Base-by-base conservation (phyloP, 2,329 filamentous ascomycete genomes). In the Coniella lustricola region DNA sequence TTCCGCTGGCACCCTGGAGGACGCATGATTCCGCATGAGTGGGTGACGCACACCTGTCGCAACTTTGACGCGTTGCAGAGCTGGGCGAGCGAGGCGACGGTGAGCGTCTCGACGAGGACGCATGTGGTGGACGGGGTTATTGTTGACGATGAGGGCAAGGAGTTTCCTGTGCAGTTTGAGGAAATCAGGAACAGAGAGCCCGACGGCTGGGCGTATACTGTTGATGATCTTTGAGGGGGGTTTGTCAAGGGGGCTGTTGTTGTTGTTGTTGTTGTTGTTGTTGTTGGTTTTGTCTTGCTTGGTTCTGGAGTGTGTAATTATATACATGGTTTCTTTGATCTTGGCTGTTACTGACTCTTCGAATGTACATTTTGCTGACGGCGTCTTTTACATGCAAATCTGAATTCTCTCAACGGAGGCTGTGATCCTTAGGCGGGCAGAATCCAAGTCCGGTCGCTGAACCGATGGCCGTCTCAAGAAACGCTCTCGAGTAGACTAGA, bases 31-130 rank as follows among this genome's bases (percentile, higher is more conserved):
- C 16, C 13, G 3, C 40, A 43, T 16, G 16, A 29, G 25, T 29
- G 18, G 16, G 18, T 43, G 3, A 13, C 18, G 29, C 40, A 43
- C 25, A 43, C 40, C 14, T 43, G 40, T 16, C 29, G 29, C 22
- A 43, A 43, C 40, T 43, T 43, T 32, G 40, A 43, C 8, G n/a
- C 31, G 16, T 16, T 43, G 9, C 40, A 32, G 40, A 16, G 32
- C 25, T 43, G 40, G 40, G 40, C 40, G 13, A 31, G 14, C 14
- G 40, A 43, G 14, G 25, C 25, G 3, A 18, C 29, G 8, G 25
- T 43, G 13, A 29, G 25, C 10, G 25, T 21, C 3, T 13, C 29
- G 12, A 29, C 29, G 14, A n/a, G 40, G 4, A 32, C 40, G 7
- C 40, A 43, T 14, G 40, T 43, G 29, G 40, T 32, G 29, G 29